phyloP scores from a whole-genome alignment of 2,329 filamentous ascomycete species.

The Colletotrichum graminicola region DNA sequence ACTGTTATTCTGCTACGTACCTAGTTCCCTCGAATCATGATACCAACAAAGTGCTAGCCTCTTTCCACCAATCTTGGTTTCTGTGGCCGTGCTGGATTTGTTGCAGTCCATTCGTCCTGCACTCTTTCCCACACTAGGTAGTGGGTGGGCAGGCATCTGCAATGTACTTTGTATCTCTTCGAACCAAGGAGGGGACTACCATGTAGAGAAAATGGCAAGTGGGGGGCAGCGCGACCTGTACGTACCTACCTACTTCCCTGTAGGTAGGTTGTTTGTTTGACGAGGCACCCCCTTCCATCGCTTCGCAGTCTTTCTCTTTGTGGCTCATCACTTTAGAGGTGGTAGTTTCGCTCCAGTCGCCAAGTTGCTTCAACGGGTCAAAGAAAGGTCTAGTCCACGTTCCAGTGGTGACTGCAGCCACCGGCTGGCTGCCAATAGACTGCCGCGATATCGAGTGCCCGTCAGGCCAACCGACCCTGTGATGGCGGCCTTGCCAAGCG shows the following conservation, averaged over 20 bases:
- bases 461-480: conserved; percentile 1
- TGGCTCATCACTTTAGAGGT: not conserved
- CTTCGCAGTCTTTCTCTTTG: not conserved
- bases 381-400: not conserved
- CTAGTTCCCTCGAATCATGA: conserved; percentile 4
- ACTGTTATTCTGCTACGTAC: conserved; percentile 15
- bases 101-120: not conserved
- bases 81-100: conserved; percentile 29
- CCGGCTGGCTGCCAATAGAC: conserved; percentile 4
- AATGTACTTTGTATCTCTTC: not conserved
- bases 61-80: not conserved
- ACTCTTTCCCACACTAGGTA: not conserved
- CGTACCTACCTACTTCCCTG: too few relatives aligned
- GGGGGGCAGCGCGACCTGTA: conserved; percentile 8
- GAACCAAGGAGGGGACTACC: too few relatives aligned
- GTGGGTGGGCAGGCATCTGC: too few relatives aligned
- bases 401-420: not conserved
- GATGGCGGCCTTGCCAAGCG: conserved; percentile 25
- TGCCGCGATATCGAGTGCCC: not conserved
- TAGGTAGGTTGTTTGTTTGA: too few relatives aligned
- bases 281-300: not conserved
- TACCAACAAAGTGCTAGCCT: conserved; percentile 4
- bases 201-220: conserved; percentile 19
- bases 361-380: not conserved
- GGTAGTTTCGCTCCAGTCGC: not conserved